These are phyloP conservation scores for Rubus idaeus DNA, from an alignment of 306 rosid species.

Conservation along the genomic window DNA sequence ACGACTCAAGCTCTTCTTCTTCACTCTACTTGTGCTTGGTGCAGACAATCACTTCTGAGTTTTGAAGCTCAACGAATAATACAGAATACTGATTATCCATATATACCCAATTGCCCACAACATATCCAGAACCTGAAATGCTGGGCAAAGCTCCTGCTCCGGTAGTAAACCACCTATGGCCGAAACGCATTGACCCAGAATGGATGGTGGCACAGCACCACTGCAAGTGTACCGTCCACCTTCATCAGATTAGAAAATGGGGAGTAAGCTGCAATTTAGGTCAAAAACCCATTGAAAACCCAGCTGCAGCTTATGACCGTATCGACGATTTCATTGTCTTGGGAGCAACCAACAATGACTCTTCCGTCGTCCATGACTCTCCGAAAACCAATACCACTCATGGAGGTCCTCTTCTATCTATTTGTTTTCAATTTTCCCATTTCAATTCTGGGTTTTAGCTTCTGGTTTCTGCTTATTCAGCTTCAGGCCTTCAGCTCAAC, in stretches of 20 bases:
- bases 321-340: slow-evolving; percentile 17
- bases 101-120: background rate
- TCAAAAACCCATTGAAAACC: background rate
- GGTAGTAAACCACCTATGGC: slow-evolving; percentile 18
- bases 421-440: too few relatives aligned
- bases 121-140: slow-evolving; percentile 6
- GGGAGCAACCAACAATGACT: slow-evolving; percentile 1
- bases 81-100: background rate
- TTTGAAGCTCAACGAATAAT: background rate
- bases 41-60: background rate
- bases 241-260: slow-evolving; percentile 9
- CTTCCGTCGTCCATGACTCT: background rate
- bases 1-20: background rate
- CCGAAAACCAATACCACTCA: slow-evolving; percentile 6
- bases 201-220: background rate
- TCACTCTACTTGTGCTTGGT: background rate
- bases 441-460: slow-evolving; percentile 1
- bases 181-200: slow-evolving; percentile 22
- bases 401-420: slow-evolving; percentile 3
- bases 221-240: slow-evolving; percentile 1
- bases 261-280: slow-evolving; percentile 12
- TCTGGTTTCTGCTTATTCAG: background rate
- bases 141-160: slow-evolving; percentile 29
- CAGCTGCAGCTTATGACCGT: slow-evolving; percentile 9
- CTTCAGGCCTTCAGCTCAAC: too few relatives aligned